phyloP scores from a whole-genome alignment of 352 stramenopile genomes.

The Aphanomyces stellatus region DNA sequence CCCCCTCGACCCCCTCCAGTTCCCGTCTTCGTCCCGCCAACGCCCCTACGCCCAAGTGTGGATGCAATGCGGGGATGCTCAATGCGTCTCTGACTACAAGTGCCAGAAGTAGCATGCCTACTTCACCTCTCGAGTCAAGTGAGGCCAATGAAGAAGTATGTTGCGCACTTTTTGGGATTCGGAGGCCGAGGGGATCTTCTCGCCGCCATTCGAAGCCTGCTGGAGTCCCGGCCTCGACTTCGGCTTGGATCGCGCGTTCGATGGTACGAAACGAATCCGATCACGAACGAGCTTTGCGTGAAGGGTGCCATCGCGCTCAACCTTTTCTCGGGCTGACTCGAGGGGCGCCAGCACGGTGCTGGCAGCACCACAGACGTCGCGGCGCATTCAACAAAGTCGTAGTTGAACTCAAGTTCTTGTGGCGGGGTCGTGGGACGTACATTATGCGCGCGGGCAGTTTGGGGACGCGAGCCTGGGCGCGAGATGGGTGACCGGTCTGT shows the following conservation, averaged over 20 bases:
- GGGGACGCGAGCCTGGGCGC: not conserved
- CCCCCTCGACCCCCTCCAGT: too few relatives aligned
- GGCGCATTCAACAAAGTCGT: not conserved
- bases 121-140: too few relatives aligned
- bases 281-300: slow-evolving; percentile 22
- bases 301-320: slow-evolving; percentile 1
- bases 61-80: too few relatives aligned
- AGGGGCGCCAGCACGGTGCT: too few relatives aligned
- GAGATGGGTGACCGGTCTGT: not conserved
- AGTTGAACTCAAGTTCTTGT: not conserved
- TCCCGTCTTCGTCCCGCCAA: too few relatives aligned
- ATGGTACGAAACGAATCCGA: slow-evolving; percentile 68
- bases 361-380: not conserved
- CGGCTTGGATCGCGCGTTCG: slow-evolving; percentile 51
- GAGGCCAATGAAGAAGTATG: slow-evolving; percentile 67
- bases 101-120: too few relatives aligned
- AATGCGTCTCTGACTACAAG: too few relatives aligned
- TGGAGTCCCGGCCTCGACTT: slow-evolving; percentile 50
- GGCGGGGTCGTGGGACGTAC: not conserved
- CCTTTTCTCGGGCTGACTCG: not conserved
- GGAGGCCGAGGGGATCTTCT: slow-evolving; percentile 74
- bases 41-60: too few relatives aligned
- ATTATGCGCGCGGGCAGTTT: not conserved
- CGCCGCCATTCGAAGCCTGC: slow-evolving; percentile 72
- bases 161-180: slow-evolving; percentile 83